A percentile compares a stretch with the other conserved stretches of the same genome.
phyloP scores from a whole-genome alignment of 2,329 filamentous ascomycete species.

The Colletotrichum salicis region DNA sequence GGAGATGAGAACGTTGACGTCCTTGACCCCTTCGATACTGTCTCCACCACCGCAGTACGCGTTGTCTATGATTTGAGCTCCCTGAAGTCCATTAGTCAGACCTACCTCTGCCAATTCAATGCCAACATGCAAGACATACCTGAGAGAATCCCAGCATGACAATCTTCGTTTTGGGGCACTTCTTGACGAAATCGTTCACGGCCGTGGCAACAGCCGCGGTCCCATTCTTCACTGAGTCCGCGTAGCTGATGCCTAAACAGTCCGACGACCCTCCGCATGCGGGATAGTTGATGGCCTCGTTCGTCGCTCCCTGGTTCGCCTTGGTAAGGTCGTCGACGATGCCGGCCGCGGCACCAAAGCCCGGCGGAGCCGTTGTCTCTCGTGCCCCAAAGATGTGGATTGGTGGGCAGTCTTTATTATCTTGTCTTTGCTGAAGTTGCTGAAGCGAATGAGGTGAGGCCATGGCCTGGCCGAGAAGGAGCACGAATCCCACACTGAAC shows the following conservation, averaged over 20 bases:
- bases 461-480: constrained; percentile 25
- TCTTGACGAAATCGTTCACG: constrained; percentile 66
- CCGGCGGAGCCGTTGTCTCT: constrained; percentile 60
- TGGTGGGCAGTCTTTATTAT: constrained; percentile 45
- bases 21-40: constrained; percentile 54
- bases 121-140: constrained; percentile 46
- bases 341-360: constrained; percentile 61
- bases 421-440: constrained; percentile 8
- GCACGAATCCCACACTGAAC: constrained; percentile 10
- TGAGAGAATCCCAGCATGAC: constrained; percentile 72
- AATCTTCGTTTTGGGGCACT: constrained; percentile 67
- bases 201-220: constrained; percentile 67
- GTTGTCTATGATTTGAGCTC: constrained; percentile 72
- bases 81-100: constrained; percentile 56
- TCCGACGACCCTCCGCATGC: constrained; percentile 70
- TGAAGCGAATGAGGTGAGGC: constrained; percentile 3
- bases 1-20: constrained; percentile 54
- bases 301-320: constrained; percentile 60
- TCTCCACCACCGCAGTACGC: constrained; percentile 70
- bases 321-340: constrained; percentile 61
- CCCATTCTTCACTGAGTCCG: constrained; percentile 66
- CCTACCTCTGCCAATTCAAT: background rate
- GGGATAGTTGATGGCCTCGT: constrained; percentile 67
- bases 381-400: constrained; percentile 60
- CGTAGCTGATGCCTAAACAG: constrained; percentile 70